Base-by-base conservation (phyloP, 305 asterid genomes). In the Rubia balearica region DNA sequence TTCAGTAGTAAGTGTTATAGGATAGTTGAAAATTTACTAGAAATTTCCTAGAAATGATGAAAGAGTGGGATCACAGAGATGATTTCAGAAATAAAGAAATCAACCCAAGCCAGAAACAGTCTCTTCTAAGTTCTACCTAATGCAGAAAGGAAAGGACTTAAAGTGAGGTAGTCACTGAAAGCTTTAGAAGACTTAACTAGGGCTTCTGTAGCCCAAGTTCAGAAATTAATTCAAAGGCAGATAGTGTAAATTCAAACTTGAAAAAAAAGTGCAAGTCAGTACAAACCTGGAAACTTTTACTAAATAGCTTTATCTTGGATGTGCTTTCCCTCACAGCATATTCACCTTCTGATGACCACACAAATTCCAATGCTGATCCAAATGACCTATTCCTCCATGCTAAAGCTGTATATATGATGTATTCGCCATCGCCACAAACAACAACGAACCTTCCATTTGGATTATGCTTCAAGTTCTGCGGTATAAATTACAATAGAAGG, bases 381-480 rank as follows among this genome's bases (percentile, higher is more conserved):
- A 87, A 92, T 60, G 97, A 92, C 78, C 94, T 84, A 83, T 90
- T 92, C 83, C 98, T 87, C 98, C 98, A 90, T 8, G 98, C 98
- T 86, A 92, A 80, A 62, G 98, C 96, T 27, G 98, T 92, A 82
- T 92, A 92, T 74, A 92, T 92, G 70, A 90, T 85, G 82, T 86
- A 89, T 79, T 92, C 98, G 9, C 97, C 96, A 72, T 92, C 98
- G 70, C 98, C 98, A 60, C 98, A 90, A 43, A 88, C 98, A 78
- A 90, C 95, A 40, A 92, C 97, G 72, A 92, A 90, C 86, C 96
- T 82, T 72, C 98, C 97, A 82, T 88, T 92, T 60, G 98, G 96
- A 75, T 90, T 92, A 84, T 92, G 97, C 88, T 90, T 92, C 77
- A 92, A 88, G 81, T 82, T 92, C 98, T 92, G 92, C 69, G 60